Evolutionary conservation across 495 filamentous ascomycete genomes (phyloP).

Genomic region (Clavariopsis aquatica): DNA sequence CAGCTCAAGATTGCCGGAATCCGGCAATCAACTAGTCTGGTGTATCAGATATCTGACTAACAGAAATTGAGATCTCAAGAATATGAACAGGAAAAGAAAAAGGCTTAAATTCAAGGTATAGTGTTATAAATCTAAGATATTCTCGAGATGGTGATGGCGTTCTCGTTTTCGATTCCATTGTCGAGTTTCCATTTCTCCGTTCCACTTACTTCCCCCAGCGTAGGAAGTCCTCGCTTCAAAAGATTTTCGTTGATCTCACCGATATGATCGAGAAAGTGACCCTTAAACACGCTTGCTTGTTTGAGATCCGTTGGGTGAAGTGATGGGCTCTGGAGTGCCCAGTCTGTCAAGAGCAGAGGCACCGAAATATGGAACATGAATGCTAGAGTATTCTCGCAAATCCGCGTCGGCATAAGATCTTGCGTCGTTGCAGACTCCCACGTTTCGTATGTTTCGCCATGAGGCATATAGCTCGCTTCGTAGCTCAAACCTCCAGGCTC

Average conservation of each 20-base stretch:
- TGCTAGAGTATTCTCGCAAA: conserved; percentile 2
- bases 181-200: background rate
- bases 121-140: background rate
- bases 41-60: background rate
- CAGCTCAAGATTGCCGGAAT: background rate
- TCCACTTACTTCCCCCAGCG: background rate
- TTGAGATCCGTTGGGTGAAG: background rate
- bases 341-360: conserved; percentile 1
- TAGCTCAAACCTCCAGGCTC: conserved; percentile 7
- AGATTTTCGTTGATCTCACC: background rate
- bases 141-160: background rate
- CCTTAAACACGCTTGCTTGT: background rate
- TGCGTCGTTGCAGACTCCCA: conserved; percentile 6
- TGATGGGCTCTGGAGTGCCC: conserved; percentile 1
- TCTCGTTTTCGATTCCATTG: background rate
- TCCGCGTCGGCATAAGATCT: background rate
- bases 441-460: conserved; percentile 10
- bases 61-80: background rate
- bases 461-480: conserved; percentile 4
- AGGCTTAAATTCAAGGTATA: background rate
- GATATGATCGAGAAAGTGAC: conserved; percentile 5
- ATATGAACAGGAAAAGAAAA: background rate
- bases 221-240: background rate
- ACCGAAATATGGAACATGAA: conserved; percentile 9
- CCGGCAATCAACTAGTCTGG: background rate